phyloP scores from a whole-genome alignment of 345 rosid genomes.

The Citrus inodora region DNA sequence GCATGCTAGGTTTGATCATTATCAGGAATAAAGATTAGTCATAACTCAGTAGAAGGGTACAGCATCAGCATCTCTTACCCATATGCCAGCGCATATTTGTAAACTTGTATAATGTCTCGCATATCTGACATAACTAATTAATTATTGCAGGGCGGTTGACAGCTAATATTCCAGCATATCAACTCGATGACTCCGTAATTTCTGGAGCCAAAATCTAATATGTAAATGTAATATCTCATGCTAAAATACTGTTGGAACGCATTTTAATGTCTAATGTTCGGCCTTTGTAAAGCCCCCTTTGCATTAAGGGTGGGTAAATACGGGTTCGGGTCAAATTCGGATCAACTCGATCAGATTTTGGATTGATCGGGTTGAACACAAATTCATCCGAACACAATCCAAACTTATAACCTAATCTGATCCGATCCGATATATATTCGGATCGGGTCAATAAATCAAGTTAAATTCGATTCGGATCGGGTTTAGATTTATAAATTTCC shows the following conservation, averaged over 20 bases:
- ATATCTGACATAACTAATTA: constrained; percentile 9
- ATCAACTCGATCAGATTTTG: too few relatives aligned
- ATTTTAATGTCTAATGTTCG: constrained; percentile 15
- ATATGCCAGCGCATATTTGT: constrained; percentile 1
- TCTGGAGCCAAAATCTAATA: constrained; percentile 14
- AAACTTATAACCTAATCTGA: too few relatives aligned
- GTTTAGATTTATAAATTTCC: too few relatives aligned
- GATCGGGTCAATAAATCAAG: too few relatives aligned
- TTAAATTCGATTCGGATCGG: too few relatives aligned
- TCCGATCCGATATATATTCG: too few relatives aligned
- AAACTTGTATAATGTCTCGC: constrained; percentile 11
- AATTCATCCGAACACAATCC: too few relatives aligned
- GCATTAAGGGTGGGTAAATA: neutral
- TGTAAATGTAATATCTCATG: neutral
- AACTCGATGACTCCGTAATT: constrained; percentile 5
- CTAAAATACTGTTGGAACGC: constrained; percentile 4
- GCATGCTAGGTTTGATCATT: neutral
- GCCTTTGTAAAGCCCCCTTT: too few relatives aligned
- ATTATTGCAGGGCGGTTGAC: constrained; percentile 21
- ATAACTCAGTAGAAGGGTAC: too few relatives aligned
- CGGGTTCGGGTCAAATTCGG: too few relatives aligned
- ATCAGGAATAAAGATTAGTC: neutral
- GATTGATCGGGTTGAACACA: too few relatives aligned
- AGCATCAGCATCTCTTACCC: neutral
- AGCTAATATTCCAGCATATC: constrained; percentile 22